phyloP scores from a whole-genome alignment of 2,329 filamentous ascomycete genomes.

The Penicillium freii region DNA sequence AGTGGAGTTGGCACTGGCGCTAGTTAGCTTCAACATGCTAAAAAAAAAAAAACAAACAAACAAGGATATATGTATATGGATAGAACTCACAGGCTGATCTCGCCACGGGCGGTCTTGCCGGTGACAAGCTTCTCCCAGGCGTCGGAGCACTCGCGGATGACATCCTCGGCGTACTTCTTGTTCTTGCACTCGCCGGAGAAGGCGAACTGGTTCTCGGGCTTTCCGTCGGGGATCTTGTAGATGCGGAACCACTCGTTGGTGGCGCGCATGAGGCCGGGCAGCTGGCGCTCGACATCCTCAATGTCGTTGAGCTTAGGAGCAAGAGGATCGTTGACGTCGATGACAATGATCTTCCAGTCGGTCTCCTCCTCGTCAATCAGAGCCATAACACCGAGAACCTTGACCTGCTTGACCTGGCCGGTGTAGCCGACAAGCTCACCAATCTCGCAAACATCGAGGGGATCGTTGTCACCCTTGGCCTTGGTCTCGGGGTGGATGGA shows the following conservation, averaged over 20 bases:
- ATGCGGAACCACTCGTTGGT: conserved; percentile 99
- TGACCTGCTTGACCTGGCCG: conserved; percentile 99
- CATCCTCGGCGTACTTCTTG: conserved; percentile 96
- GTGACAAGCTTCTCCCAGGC: conserved; percentile 96
- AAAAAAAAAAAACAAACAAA: no score
- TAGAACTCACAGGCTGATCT: conserved; percentile 74
- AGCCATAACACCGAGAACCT: conserved; percentile 98
- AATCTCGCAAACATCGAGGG: conserved; percentile 98
- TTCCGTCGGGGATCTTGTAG: conserved; percentile 99
- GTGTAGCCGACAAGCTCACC: conserved; percentile 95
- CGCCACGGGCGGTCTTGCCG: conserved; percentile 77
- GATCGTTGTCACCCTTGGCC: conserved; percentile 99
- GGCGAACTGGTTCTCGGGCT: conserved; percentile 99
- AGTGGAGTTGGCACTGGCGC: conserved; percentile 70
- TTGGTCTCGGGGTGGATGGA: conserved; percentile 96
- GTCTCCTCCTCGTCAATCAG: conserved; percentile 99
- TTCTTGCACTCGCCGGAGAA: conserved; percentile 99
- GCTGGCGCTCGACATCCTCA: conserved; percentile 97
- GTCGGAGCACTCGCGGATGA: conserved; percentile 92
- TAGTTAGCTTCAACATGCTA: conserved; percentile 11
- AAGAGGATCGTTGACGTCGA: conserved; percentile 95
- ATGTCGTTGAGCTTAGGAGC: conserved; percentile 96
- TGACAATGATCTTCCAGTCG: conserved; percentile 99
- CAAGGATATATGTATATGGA: neutral
- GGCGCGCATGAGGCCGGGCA: conserved; percentile 91